Evolutionary conservation across 495 filamentous ascomycete genomes (phyloP), one percentile per base, ranked within the genome.

Genomic region (Neurospora sublineolata): DNA sequence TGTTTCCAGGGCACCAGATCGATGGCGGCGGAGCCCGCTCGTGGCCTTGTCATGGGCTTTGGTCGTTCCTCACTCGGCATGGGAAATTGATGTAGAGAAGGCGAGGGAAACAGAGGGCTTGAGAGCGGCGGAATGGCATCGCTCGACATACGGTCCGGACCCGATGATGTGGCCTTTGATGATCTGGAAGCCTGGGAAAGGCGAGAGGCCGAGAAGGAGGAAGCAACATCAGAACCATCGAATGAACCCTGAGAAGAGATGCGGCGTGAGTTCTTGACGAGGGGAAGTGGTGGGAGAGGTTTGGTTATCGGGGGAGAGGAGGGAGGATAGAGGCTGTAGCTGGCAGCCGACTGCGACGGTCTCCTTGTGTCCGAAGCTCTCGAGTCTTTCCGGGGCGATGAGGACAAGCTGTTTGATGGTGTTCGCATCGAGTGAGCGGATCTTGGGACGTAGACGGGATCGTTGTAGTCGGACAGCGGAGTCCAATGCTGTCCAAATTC

Each of bases 301-400:
- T 76, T 75, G 44, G 72, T 75, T n/a, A 69, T 60, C 20, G 73
- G 73, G 16, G 71, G 73, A 27, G 70, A 70, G 64, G 73, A 20
- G 5, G 74, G 70, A 11, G 78, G 78, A 69, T 77, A 80, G 27
- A 80, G 68, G 71, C 73, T 77, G 70, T 75, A 76, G 68, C 73
- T 72, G 46, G 72, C 41, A 42, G 70, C 58, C 8, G 76, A 72
- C 16, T 73, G 68, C 33, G 69, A 67, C 3, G 77, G 77, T 37
- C 76, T 74, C 8, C 76, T 73, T 44, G 77, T 41, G 42, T 79
- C 77, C 3, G 77, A 75, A 3, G 69, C 7, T 16, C 70, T 64
- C 46, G 76, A 75, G 67, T 77, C 74, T 68, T 77, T 75, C 23
- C 75, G 69, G 60, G 72, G 44, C 7, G 74, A 73, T n/a, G 68